A percentile compares a stretch with the other conserved stretches of the same genome.
Evolutionary conservation across 495 filamentous ascomycete genomes (phyloP).

Genomic region (Penicillium cataractarum): DNA sequence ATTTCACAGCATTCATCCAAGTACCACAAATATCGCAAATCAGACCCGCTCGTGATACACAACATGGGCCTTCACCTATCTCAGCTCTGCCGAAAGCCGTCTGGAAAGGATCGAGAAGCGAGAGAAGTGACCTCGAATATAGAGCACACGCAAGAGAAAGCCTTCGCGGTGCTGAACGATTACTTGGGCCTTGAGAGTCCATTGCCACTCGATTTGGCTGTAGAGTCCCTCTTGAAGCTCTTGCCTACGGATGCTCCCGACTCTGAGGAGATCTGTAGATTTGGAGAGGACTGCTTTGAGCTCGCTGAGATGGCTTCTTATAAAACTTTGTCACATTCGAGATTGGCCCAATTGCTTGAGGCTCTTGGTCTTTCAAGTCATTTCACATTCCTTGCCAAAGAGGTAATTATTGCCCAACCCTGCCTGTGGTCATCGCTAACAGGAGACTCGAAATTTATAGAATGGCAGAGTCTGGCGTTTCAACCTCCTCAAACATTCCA

Average conservation of each 20-base stretch:
- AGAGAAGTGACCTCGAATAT: background rate
- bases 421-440: background rate
- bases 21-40: background rate
- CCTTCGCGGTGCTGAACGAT: background rate
- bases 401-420: background rate
- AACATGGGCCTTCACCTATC: conserved; percentile 4
- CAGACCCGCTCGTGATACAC: background rate
- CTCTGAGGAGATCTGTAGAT: conserved; percentile 1
- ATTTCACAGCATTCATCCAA: background rate
- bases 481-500: background rate
- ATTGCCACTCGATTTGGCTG: conserved; percentile 1
- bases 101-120: background rate
- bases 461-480: conserved; percentile 4
- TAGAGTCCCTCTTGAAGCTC: conserved; percentile 9
- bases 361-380: conserved; percentile 6
- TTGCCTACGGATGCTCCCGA: conserved; percentile 7
- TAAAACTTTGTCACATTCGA: background rate
- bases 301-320: conserved; percentile 2
- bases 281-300: conserved; percentile 13
- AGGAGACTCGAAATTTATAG: background rate
- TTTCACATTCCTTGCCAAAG: background rate
- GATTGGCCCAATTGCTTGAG: conserved; percentile 9
- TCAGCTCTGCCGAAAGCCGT: background rate
- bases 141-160: background rate
- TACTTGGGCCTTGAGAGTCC: background rate